These are phyloP conservation scores for Podosphaera fusca DNA, from an alignment of 2,329 filamentous ascomycete species.

Conservation along the genomic window DNA sequence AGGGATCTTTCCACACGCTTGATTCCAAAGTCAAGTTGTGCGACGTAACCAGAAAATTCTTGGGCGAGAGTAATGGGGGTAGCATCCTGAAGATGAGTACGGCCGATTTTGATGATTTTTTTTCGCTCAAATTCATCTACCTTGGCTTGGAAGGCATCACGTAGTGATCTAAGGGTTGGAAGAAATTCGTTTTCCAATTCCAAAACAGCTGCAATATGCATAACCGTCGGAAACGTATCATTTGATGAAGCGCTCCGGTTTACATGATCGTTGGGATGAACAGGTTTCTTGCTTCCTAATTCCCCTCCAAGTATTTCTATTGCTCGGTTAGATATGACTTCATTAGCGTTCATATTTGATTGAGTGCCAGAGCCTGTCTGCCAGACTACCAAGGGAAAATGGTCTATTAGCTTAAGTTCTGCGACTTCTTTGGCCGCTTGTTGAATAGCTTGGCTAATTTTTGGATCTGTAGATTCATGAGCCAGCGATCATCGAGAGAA, in stretches of 20 bases:
- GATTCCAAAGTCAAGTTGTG: constrained; percentile 78
- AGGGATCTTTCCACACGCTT: constrained; percentile 64
- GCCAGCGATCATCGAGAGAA: constrained; percentile 4
- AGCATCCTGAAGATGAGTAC: constrained; percentile 92
- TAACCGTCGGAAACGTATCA: constrained; percentile 97
- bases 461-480: constrained; percentile 39
- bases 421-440: constrained; percentile 86
- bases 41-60: constrained; percentile 94
- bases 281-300: constrained; percentile 93
- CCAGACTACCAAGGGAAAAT: constrained; percentile 98
- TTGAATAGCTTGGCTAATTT: constrained; percentile 79
- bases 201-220: constrained; percentile 95
- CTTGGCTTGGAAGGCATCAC: constrained; percentile 69
- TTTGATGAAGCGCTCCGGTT: constrained; percentile 98
- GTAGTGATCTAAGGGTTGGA: constrained; percentile 60
- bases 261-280: constrained; percentile 98
- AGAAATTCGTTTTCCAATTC: constrained; percentile 74
- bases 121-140: constrained; percentile 61
- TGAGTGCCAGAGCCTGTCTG: constrained; percentile 97
- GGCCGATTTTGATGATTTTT: constrained; percentile 96
- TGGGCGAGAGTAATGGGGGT: constrained; percentile 88
- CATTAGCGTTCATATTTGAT: constrained; percentile 98
- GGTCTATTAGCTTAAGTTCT: constrained; percentile 76
- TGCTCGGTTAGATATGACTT: constrained; percentile 97
- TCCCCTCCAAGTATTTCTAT: constrained; percentile 90